Conservation (phyloP, 441 rosid genomes). For the Hura crepitans region DNA sequence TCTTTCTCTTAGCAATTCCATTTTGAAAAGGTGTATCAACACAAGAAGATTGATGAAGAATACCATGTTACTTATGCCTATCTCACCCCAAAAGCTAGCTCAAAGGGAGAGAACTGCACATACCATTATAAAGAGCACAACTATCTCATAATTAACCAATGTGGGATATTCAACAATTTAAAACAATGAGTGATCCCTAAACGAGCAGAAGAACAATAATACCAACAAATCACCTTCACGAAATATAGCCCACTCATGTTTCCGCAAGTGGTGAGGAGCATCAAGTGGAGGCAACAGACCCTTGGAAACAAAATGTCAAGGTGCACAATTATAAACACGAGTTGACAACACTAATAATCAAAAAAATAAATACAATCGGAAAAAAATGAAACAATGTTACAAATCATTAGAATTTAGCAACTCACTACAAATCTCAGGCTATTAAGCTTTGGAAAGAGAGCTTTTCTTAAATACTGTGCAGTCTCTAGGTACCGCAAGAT, state of each 20-base stretch:
- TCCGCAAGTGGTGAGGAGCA: slow-evolving; percentile 96
- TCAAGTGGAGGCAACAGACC: slow-evolving; percentile 96
- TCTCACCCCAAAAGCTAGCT: too few species aligned
- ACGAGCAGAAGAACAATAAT: too few species aligned
- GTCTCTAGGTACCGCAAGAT: slow-evolving; percentile 86
- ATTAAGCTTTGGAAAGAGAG: slow-evolving; percentile 74
- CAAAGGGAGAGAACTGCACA: too few species aligned
- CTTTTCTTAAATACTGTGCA: slow-evolving; percentile 82
- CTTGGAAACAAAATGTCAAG: slow-evolving; percentile 29
- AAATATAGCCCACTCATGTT: slow-evolving; percentile 85
- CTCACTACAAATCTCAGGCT: slow-evolving; percentile 82
- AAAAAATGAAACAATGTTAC: background rate
- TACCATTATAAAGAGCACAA: too few species aligned
- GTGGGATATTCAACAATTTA: too few species aligned
- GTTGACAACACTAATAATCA: slow-evolving; percentile 3
- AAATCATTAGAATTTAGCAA: background rate
- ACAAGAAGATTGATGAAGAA: too few species aligned
- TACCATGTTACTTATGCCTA: too few species aligned
- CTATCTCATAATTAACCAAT: too few species aligned
- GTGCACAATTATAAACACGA: background rate
- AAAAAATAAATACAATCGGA: too few species aligned
- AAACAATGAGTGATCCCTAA: too few species aligned
- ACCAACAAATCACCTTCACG: slow-evolving; percentile 98
- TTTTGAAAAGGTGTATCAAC: too few species aligned
- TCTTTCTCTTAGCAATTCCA: too few species aligned